phyloP scores from a whole-genome alignment of 2,329 filamentous ascomycete genomes.

The Pseudogymnoascus sp. region DNA sequence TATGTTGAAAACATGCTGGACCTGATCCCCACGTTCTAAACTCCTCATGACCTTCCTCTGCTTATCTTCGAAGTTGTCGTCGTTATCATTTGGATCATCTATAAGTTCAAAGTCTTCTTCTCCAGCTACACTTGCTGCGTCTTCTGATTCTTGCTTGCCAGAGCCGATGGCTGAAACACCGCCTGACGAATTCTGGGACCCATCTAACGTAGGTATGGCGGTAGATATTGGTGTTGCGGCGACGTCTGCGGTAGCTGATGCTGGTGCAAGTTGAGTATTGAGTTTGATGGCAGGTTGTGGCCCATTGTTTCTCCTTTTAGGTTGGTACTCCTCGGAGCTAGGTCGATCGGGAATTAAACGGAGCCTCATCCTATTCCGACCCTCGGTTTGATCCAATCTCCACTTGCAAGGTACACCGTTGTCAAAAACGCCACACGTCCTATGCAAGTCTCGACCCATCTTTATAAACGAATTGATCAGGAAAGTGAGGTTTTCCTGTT shows the following conservation, averaged over 20 bases:
- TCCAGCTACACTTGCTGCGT: constrained; percentile 30
- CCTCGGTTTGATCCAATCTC: constrained; percentile 93
- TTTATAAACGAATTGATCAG: constrained; percentile 67
- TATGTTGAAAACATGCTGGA: constrained; percentile 90
- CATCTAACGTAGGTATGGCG: constrained; percentile 14
- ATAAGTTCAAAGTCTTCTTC: constrained; percentile 96
- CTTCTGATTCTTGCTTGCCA: constrained; percentile 7
- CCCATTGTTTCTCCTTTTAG: constrained; percentile 61
- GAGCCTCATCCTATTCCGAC: constrained; percentile 87
- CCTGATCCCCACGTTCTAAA: constrained; percentile 79
- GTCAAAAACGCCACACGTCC: constrained; percentile 74
- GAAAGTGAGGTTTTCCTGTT: constrained; percentile 80
- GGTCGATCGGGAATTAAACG: constrained; percentile 73
- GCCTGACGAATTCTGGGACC: constrained; percentile 11
- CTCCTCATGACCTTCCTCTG: constrained; percentile 96
- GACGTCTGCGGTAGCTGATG: constrained; percentile 2
- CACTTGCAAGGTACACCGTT: constrained; percentile 60
- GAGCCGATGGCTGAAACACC: background rate
- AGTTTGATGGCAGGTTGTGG: constrained; percentile 31
- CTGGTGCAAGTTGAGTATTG: constrained; percentile 20
- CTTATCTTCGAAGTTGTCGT: constrained; percentile 85
- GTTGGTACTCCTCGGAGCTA: constrained; percentile 66
- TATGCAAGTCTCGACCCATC: constrained; percentile 67
- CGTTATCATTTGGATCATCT: constrained; percentile 78
- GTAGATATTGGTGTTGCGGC: constrained; percentile 11